Conservation (phyloP, 2,329 filamentous ascomycete species). For the Penicillium glabrum region DNA sequence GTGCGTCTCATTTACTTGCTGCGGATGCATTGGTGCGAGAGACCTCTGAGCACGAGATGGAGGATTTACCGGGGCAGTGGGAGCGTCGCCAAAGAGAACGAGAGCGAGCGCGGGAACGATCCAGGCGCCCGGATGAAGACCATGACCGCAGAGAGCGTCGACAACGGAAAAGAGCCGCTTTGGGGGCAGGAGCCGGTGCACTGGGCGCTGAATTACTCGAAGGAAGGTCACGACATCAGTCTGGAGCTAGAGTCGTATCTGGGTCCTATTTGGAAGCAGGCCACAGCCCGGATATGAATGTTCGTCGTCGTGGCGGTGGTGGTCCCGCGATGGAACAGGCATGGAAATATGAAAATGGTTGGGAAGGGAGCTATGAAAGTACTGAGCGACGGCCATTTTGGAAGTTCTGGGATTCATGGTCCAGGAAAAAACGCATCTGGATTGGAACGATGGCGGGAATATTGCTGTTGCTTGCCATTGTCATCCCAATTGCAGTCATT, state of each 20-base stretch:
- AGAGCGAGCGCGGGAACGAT: constrained; percentile 34
- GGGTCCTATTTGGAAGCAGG: constrained; percentile 71
- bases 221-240: constrained; percentile 42
- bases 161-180: constrained; percentile 22
- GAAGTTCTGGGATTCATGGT: constrained; percentile 32
- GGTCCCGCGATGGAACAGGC: constrained; percentile 44
- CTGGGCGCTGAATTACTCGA: constrained; percentile 20
- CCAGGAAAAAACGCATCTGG: constrained; percentile 46
- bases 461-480: constrained; percentile 61
- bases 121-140: constrained; percentile 35
- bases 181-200: constrained; percentile 15
- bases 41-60: constrained; percentile 61
- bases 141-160: constrained; percentile 22
- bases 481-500: constrained; percentile 67
- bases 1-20: constrained; percentile 46
- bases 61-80: constrained; percentile 25
- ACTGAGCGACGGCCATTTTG: constrained; percentile 31
- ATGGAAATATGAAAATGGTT: constrained; percentile 50
- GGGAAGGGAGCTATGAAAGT: constrained; percentile 30
- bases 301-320: constrained; percentile 41
- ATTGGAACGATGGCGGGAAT: constrained; percentile 55
- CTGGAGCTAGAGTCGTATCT: constrained; percentile 66
- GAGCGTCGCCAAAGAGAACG: neutral
- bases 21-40: constrained; percentile 65
- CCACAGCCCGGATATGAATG: constrained; percentile 48